Percentiles rank a stretch among this genome's conserved stretches.
Evolutionary conservation across 2,329 filamentous ascomycete genomes (phyloP).

Genomic region (Colletotrichum viniferum): DNA sequence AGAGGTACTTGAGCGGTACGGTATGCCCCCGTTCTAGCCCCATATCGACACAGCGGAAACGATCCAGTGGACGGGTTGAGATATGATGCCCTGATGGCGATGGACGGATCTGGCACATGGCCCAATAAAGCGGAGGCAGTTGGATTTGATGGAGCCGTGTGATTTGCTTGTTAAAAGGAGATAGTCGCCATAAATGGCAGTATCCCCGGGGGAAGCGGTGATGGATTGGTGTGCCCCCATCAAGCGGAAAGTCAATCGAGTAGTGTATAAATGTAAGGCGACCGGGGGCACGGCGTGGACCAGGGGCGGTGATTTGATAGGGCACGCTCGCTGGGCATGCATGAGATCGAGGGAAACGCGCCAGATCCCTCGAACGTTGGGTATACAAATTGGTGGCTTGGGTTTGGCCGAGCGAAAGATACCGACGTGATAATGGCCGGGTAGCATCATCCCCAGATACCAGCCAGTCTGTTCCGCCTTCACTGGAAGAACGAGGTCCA

Average conservation of each 20-base stretch:
- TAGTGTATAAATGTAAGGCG: not conserved
- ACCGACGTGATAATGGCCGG: not conserved
- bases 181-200: slow-evolving; percentile 1
- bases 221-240: not conserved
- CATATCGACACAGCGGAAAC: slow-evolving; percentile 12
- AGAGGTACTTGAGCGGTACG: not conserved
- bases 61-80: slow-evolving; percentile 15
- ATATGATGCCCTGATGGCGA: slow-evolving; percentile 16
- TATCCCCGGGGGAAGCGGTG: not conserved
- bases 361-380: not conserved
- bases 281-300: not conserved
- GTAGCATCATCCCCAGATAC: not conserved
- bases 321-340: not conserved
- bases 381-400: not conserved
- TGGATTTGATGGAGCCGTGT: not conserved
- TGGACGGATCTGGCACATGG: slow-evolving; percentile 12
- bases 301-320: not conserved
- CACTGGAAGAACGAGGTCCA: not conserved
- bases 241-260: slow-evolving; percentile 13
- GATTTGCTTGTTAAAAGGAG: not conserved
- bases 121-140: slow-evolving; percentile 2
- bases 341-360: slow-evolving; percentile 16
- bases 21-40: not conserved
- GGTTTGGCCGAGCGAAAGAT: not conserved
- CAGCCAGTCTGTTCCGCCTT: not conserved